Conservation (phyloP, 2,329 filamentous ascomycete species). For the Eurotiales sp. region DNA sequence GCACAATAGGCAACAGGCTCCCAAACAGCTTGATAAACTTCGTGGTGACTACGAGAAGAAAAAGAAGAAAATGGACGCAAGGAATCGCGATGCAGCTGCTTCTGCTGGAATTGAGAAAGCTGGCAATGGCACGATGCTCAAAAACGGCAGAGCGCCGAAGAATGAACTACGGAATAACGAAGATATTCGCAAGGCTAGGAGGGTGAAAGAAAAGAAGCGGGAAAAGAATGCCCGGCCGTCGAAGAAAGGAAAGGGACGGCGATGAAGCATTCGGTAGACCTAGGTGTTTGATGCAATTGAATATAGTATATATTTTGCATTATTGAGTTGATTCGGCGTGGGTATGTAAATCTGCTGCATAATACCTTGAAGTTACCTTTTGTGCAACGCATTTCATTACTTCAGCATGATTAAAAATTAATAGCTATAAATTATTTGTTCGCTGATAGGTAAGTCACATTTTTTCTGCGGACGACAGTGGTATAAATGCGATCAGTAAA, state of each 20-base stretch:
- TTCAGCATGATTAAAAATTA: no score
- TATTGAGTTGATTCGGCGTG: no score
- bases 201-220: conserved; percentile 68
- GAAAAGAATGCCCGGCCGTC: conserved; percentile 85
- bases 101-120: conserved; percentile 24
- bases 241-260: conserved; percentile 51
- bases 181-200: conserved; percentile 80
- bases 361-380: neutral
- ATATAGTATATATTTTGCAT: neutral
- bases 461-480: neutral
- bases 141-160: conserved; percentile 58
- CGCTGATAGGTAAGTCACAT: neutral
- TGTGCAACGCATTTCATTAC: no score
- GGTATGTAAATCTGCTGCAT: neutral
- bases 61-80: conserved; percentile 88
- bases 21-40: conserved; percentile 89
- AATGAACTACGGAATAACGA: conserved; percentile 76
- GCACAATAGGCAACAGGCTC: conserved; percentile 82
- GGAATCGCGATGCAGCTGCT: conserved; percentile 56
- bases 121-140: conserved; percentile 11
- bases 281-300: neutral
- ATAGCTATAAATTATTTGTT: neutral
- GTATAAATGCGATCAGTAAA: conserved; percentile 8
- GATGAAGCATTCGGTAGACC: neutral
- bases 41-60: conserved; percentile 85